These are phyloP conservation scores for Claviceps maximensis DNA, from an alignment of 2,329 filamentous ascomycete genomes.

Conservation along the genomic window DNA sequence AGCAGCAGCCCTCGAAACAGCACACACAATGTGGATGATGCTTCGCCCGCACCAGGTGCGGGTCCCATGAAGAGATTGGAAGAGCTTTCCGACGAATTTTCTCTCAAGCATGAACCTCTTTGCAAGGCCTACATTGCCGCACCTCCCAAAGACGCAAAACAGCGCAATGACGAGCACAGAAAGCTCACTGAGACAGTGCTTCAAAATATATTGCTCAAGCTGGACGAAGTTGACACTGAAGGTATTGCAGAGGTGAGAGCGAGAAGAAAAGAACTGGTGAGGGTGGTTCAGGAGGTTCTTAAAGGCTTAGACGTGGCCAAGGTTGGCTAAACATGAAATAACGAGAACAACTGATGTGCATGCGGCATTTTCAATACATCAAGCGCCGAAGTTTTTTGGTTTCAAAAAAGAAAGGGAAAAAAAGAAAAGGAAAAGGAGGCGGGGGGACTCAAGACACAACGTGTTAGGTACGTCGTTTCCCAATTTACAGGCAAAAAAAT, in stretches of 20 bases:
- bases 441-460: not conserved
- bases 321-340: conserved; percentile 4
- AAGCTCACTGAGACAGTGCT: conserved; percentile 63
- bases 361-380: not conserved
- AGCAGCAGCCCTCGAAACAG: conserved; percentile 31
- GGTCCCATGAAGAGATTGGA: conserved; percentile 44
- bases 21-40: conserved; percentile 23
- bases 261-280: conserved; percentile 60
- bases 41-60: conserved; percentile 19
- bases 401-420: not conserved
- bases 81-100: conserved; percentile 51
- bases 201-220: conserved; percentile 61
- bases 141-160: conserved; percentile 53
- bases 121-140: conserved; percentile 47
- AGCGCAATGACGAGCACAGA: conserved; percentile 60
- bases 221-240: conserved; percentile 63
- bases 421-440: not conserved
- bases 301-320: conserved; percentile 45
- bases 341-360: not conserved
- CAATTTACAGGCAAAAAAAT: not conserved
- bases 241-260: conserved; percentile 52
- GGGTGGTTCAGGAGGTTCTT: conserved; percentile 53
- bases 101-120: conserved; percentile 48
- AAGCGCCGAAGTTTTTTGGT: too few relatives aligned
- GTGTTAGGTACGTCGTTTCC: not conserved